phyloP scores from a whole-genome alignment of 495 filamentous ascomycete genomes.

The Penicillium mononematosum region DNA sequence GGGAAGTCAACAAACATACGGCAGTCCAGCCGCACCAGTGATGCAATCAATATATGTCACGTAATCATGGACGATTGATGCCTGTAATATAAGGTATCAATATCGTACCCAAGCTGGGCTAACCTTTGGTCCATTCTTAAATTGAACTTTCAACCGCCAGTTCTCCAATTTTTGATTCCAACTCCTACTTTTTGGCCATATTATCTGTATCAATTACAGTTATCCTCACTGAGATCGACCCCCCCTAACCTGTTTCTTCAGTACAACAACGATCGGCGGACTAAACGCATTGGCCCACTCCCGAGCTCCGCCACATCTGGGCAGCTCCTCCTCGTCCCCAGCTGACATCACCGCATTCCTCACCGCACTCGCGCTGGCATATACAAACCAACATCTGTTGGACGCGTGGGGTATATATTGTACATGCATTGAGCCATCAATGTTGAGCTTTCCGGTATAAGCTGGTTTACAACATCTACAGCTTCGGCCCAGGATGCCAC shows the following conservation, averaged over 20 bases:
- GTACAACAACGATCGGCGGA: slow-evolving; percentile 5
- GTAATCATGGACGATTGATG: slow-evolving; percentile 1
- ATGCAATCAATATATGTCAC: slow-evolving; percentile 20
- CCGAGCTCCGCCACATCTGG: slow-evolving; percentile 6
- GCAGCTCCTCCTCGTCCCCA: slow-evolving; percentile 8
- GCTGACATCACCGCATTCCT: slow-evolving; percentile 31
- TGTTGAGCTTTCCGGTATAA: not conserved
- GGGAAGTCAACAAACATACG: slow-evolving; percentile 44
- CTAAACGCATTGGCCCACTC: slow-evolving; percentile 26
- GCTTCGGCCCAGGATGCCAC: slow-evolving; percentile 31
- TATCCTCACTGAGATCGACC: not conserved
- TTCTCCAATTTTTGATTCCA: too few relatives aligned
- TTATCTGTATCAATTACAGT: not conserved
- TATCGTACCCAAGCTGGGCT: not conserved
- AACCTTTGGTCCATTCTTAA: not conserved
- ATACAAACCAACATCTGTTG: slow-evolving; percentile 2
- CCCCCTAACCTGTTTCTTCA: not conserved
- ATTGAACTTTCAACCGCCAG: not conserved
- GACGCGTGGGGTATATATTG: not conserved
- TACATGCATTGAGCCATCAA: slow-evolving; percentile 2
- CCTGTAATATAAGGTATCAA: slow-evolving; percentile 12
- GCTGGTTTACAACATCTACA: not conserved
- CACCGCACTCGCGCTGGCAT: slow-evolving; percentile 21
- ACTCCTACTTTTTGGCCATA: not conserved
- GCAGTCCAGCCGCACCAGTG: slow-evolving; percentile 12